Evolutionary conservation across 2,329 filamentous ascomycete species (phyloP).

Genomic region (Chaetomium sp.): DNA sequence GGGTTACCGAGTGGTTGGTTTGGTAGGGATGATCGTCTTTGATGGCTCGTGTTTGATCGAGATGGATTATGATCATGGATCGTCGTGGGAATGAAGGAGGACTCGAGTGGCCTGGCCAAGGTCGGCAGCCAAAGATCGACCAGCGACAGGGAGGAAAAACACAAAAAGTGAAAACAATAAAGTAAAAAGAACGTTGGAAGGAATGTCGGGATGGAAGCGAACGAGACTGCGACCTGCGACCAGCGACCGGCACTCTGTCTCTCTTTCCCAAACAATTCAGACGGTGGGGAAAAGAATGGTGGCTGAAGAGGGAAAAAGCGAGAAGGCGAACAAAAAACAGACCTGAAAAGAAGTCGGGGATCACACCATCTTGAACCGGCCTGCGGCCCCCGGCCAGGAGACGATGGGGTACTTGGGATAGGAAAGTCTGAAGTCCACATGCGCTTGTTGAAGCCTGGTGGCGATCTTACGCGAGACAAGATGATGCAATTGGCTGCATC

Average conservation of each 20-base stretch:
- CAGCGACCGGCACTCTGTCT: constrained; percentile 31
- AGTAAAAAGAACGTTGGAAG: constrained; percentile 15
- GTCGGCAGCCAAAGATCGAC: constrained; percentile 11
- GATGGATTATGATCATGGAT: not conserved
- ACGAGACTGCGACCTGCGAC: constrained; percentile 19
- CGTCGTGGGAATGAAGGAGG: not conserved
- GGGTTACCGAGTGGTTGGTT: not conserved
- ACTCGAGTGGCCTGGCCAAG: not conserved
- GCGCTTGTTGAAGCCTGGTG: constrained; percentile 1
- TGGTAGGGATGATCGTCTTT: not conserved
- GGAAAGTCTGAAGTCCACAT: not conserved
- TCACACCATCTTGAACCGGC: constrained; percentile 9
- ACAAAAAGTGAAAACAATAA: not conserved
- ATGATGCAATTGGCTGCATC: constrained; percentile 25
- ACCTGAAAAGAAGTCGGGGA: constrained; percentile 5
- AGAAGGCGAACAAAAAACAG: constrained; percentile 3
- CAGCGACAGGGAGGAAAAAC: constrained; percentile 22
- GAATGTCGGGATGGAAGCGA: constrained; percentile 18
- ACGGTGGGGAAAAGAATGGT: not conserved
- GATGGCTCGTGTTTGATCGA: not conserved
- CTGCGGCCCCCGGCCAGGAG: not conserved
- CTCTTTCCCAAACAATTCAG: constrained; percentile 24
- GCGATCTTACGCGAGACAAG: constrained; percentile 25
- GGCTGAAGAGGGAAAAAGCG: constrained; percentile 10
- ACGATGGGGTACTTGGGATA: constrained; percentile 13